Conservation (phyloP, 179 eudicot species). For the Carnegiea gigantea region DNA sequence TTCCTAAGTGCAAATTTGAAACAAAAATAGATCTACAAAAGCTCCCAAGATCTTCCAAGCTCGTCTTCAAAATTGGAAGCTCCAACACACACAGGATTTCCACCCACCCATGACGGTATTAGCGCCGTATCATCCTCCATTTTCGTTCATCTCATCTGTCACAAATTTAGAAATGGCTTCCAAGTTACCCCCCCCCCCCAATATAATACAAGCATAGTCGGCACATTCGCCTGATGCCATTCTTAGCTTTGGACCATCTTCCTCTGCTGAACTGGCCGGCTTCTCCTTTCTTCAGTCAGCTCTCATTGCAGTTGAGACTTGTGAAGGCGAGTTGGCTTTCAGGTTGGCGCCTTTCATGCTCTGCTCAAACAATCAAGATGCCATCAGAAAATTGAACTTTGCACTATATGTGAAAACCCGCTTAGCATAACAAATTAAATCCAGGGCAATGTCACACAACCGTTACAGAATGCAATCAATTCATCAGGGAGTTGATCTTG, state of each 20-base stretch:
- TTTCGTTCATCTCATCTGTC: background rate
- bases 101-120: background rate
- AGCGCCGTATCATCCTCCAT: constrained; percentile 1
- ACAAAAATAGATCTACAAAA: background rate
- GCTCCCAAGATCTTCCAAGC: background rate
- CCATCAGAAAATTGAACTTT: background rate
- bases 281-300: background rate
- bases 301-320: background rate
- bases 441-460: background rate
- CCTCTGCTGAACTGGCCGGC: background rate
- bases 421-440: no score
- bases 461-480: no score
- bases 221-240: background rate
- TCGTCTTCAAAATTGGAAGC: constrained; percentile 2
- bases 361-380: background rate
- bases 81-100: background rate
- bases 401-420: background rate
- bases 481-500: no score
- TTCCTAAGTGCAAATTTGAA: background rate
- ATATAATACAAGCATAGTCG: background rate
- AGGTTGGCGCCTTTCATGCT: background rate
- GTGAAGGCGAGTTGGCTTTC: background rate
- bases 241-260: background rate
- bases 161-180: background rate
- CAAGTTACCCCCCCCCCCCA: background rate